Evolutionary conservation across 225 moss, liverwort and hornwort genomes (phyloP).

Genomic region (Sphagnum contortum): DNA sequence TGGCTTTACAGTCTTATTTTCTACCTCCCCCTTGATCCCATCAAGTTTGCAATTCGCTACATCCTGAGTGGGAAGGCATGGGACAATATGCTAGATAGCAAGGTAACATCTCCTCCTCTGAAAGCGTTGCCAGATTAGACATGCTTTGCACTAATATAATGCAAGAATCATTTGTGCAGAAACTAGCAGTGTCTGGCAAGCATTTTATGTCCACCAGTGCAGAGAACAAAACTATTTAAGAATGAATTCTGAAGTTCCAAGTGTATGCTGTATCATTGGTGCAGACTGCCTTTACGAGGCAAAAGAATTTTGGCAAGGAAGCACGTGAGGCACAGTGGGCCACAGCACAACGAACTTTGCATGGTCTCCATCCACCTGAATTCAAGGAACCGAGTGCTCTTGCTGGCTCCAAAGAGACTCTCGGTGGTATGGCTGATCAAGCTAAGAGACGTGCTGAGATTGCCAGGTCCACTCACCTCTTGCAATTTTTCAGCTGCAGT

Average conservation of each 20-base stretch:
- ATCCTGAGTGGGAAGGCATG: conserved; percentile 75
- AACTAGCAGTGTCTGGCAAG: too few species aligned
- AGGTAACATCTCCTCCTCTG: conserved; percentile 10
- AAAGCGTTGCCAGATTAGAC: too few species aligned
- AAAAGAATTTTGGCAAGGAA: conserved; percentile 82
- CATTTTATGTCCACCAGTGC: too few species aligned
- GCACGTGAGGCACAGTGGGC: conserved; percentile 87
- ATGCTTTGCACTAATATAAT: too few species aligned
- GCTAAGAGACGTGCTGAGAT: conserved; percentile 46
- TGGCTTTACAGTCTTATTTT: conserved; percentile 57
- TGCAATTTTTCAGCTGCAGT: too few species aligned
- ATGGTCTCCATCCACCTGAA: conserved; percentile 64
- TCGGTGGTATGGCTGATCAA: conserved; percentile 30
- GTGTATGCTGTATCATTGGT: neutral
- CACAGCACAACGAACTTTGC: conserved; percentile 75
- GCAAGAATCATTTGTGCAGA: too few species aligned
- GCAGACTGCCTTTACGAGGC: conserved; percentile 71
- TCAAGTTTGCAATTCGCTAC: conserved; percentile 58
- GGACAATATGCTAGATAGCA: conserved; percentile 14
- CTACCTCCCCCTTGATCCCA: conserved; percentile 46
- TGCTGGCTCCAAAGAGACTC: neutral
- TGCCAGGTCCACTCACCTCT: conserved; percentile 12
- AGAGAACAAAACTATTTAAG: too few species aligned
- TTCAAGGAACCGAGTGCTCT: conserved; percentile 14
- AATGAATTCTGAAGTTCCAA: too few species aligned